Conservation (phyloP, 2,329 filamentous ascomycete genomes). For the Ciborinia camelliae region DNA sequence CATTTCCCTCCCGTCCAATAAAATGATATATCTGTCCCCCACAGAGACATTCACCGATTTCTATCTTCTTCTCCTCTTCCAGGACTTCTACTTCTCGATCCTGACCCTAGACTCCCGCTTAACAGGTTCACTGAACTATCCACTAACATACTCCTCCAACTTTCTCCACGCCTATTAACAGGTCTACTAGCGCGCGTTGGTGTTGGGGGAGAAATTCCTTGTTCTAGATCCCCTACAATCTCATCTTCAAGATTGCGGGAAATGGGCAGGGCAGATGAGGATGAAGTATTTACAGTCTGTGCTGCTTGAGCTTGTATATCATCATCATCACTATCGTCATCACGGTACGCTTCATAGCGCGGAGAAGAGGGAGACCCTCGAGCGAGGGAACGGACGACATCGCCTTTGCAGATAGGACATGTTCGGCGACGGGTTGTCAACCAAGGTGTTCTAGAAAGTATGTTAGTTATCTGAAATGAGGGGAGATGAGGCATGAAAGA, state of each 20-base stretch:
- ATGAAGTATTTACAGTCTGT: conserved; percentile 45
- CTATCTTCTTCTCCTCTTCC: conserved; percentile 30
- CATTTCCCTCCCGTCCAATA: background rate
- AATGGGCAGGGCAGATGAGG: conserved; percentile 42
- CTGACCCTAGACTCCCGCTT: conserved; percentile 29
- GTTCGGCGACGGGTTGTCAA: conserved; percentile 90
- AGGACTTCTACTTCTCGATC: conserved; percentile 25
- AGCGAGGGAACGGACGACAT: conserved; percentile 74
- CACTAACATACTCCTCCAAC: conserved; percentile 15
- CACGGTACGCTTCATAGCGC: conserved; percentile 38
- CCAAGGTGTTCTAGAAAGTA: conserved; percentile 75
- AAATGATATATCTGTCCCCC: background rate
- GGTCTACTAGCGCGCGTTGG: conserved; percentile 15
- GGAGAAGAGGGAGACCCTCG: conserved; percentile 39
- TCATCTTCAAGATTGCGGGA: conserved; percentile 21
- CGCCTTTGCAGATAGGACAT: conserved; percentile 98
- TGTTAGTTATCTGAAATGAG: conserved; percentile 20
- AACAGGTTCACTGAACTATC: conserved; percentile 29
- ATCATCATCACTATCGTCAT: conserved; percentile 45
- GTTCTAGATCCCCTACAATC: conserved; percentile 30
- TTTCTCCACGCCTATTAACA: conserved; percentile 3
- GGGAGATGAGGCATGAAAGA: conserved; percentile 36
- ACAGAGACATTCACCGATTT: conserved; percentile 27
- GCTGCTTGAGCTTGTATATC: conserved; percentile 45
- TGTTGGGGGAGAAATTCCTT: conserved; percentile 27